Evolutionary conservation across 768 basidiomycete genomes (phyloP).

Genomic region (Naganishia kalamii): DNA sequence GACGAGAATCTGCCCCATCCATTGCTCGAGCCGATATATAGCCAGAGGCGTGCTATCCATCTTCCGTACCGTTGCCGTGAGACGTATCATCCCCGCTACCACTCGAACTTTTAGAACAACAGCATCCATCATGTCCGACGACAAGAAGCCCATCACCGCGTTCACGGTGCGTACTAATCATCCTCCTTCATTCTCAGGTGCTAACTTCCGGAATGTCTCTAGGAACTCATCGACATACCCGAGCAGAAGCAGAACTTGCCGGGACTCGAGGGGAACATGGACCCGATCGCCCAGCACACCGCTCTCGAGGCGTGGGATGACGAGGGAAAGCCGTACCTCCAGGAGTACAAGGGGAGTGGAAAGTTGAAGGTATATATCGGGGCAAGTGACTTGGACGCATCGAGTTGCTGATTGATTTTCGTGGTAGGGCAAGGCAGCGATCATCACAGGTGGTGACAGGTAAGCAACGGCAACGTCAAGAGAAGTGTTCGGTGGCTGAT

Average conservation of each 20-base stretch:
- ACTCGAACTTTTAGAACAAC: slow-evolving; percentile 1
- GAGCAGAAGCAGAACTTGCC: slow-evolving; percentile 53
- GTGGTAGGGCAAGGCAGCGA: slow-evolving; percentile 43
- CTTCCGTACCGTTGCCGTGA: too few species aligned
- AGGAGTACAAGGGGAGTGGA: slow-evolving; percentile 53
- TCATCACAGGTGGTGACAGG: slow-evolving; percentile 39
- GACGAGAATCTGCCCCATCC: too few species aligned
- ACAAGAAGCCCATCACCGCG: slow-evolving; percentile 38
- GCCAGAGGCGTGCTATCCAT: too few species aligned
- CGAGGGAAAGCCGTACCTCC: slow-evolving; percentile 52
- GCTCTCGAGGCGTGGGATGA: slow-evolving; percentile 53
- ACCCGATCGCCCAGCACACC: slow-evolving; percentile 45
- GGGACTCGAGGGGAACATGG: slow-evolving; percentile 53
- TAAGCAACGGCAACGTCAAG: slow-evolving; percentile 18
- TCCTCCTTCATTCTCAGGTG: background rate
- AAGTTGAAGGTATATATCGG: too few species aligned
- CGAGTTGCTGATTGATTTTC: too few species aligned
- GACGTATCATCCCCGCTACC: background rate
- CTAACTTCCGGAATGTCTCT: background rate
- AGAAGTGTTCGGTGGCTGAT: background rate
- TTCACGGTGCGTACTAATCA: slow-evolving; percentile 29
- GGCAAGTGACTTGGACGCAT: too few species aligned
- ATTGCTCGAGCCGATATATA: too few species aligned
- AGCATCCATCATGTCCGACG: slow-evolving; percentile 30
- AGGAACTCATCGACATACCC: slow-evolving; percentile 36